These are phyloP conservation scores for Botrytis medusae DNA, from an alignment of 2,329 filamentous ascomycete genomes.

Conservation along the genomic window DNA sequence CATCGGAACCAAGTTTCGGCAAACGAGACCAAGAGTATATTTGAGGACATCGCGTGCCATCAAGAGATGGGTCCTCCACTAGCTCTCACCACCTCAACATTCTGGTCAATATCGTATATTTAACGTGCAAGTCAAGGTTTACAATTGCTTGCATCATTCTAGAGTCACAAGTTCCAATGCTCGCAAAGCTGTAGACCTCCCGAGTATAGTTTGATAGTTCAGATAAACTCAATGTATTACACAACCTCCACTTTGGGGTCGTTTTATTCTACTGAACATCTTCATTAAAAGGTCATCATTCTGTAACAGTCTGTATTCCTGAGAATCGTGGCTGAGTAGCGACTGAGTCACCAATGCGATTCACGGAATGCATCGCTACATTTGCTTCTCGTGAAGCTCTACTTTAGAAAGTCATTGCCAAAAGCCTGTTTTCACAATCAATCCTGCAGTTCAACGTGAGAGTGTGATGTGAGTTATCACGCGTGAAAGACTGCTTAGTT, in stretches of 20 bases:
- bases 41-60: not conserved
- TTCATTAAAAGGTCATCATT: not conserved
- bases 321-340: not conserved
- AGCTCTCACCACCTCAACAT: not conserved
- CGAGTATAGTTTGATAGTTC: not conserved
- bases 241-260: not conserved
- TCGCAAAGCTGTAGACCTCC: not conserved
- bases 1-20: not conserved
- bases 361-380: not conserved
- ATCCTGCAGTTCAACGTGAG: not conserved
- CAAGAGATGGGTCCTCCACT: too few relatives aligned
- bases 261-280: not conserved
- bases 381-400: not conserved
- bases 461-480: not conserved
- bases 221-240: not conserved
- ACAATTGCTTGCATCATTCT: not conserved
- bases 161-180: not conserved
- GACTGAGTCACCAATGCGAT: not conserved
- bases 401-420: not conserved
- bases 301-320: not conserved
- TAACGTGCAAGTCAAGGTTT: not conserved
- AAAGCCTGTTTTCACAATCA: not conserved
- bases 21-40: not conserved
- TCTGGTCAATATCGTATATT: not conserved
- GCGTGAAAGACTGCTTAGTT: not conserved